phyloP scores from a whole-genome alignment of 2,329 filamentous ascomycete species.

The Apiospora hydei region DNA sequence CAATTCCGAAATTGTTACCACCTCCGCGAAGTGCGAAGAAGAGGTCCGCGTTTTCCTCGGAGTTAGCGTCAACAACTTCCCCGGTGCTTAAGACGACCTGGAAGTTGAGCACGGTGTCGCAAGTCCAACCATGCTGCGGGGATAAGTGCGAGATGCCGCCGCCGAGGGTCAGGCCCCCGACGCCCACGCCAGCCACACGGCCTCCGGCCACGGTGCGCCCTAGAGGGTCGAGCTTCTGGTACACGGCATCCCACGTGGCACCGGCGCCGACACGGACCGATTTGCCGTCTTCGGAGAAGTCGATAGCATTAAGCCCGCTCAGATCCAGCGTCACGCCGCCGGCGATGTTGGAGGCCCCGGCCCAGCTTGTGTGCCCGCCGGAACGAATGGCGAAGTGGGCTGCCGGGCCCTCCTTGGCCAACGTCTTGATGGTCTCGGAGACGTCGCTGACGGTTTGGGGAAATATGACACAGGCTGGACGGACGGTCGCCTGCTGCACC shows the following conservation, averaged over 20 bases:
- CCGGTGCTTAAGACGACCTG: constrained; percentile 30
- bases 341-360: constrained; percentile 47
- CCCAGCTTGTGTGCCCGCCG: constrained; percentile 58
- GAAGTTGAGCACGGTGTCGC: constrained; percentile 26
- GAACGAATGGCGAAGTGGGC: constrained; percentile 55
- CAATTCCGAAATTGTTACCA: constrained; percentile 30
- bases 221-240: constrained; percentile 46
- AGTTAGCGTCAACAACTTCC: constrained; percentile 27
- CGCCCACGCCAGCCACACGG: constrained; percentile 28
- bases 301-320: constrained; percentile 46
- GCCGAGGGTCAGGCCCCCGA: constrained; percentile 30
- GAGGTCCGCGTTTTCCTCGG: constrained; percentile 32
- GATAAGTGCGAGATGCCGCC: constrained; percentile 30
- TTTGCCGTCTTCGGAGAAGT: constrained; percentile 41
- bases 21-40: constrained; percentile 32
- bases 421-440: constrained; percentile 34
- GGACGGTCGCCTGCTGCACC: constrained; percentile 27
- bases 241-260: constrained; percentile 53
- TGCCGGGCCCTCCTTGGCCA: constrained; percentile 31
- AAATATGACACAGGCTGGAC: constrained; percentile 35
- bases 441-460: constrained; percentile 39
- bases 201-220: constrained; percentile 34
- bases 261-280: constrained; percentile 52
- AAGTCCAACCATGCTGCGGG: constrained; percentile 30
- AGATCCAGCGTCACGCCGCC: constrained; percentile 53